Conservation (phyloP, 2,329 filamentous ascomycete species). For the Trichoderma sp. region DNA sequence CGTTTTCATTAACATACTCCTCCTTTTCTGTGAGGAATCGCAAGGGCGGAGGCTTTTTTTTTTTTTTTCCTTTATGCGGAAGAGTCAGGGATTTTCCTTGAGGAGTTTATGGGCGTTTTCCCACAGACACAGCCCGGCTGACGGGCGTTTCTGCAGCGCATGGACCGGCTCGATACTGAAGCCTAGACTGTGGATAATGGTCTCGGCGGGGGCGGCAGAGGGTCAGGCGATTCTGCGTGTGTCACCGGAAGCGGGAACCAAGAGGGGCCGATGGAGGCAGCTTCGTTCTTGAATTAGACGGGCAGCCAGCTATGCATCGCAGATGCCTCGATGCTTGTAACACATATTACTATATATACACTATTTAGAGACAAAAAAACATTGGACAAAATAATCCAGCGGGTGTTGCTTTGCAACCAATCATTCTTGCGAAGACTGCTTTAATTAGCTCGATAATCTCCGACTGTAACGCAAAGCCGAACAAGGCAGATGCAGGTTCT, state of each 20-base stretch:
- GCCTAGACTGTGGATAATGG: constrained; percentile 22
- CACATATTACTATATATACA: constrained; percentile 20
- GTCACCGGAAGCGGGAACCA: constrained; percentile 18
- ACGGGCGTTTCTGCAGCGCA: constrained; percentile 20
- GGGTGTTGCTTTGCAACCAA: not conserved
- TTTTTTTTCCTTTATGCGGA: constrained; percentile 23
- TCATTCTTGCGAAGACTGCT: not conserved
- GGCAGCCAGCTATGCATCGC: constrained; percentile 4
- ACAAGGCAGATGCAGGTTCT: constrained; percentile 13
- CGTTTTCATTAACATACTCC: constrained; percentile 14
- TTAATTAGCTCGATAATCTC: constrained; percentile 15
- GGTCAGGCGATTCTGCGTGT: constrained; percentile 24
- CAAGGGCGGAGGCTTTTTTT: constrained; percentile 21
- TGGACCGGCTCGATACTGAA: constrained; percentile 12
- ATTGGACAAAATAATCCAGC: constrained; percentile 5
- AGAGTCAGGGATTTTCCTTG: constrained; percentile 14
- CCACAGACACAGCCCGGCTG: not conserved
- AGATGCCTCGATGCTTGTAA: constrained; percentile 15
- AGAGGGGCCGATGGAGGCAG: constrained; percentile 23
- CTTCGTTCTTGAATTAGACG: constrained; percentile 20
- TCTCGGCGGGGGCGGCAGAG: constrained; percentile 24
- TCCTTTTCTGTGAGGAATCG: constrained; percentile 2
- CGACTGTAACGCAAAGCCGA: constrained; percentile 18
- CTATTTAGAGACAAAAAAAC: constrained; percentile 22
- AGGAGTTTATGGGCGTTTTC: constrained; percentile 29